These are phyloP conservation scores for Colletotrichum sp. DNA, from an alignment of 2,329 filamentous ascomycete genomes.

Conservation along the genomic window DNA sequence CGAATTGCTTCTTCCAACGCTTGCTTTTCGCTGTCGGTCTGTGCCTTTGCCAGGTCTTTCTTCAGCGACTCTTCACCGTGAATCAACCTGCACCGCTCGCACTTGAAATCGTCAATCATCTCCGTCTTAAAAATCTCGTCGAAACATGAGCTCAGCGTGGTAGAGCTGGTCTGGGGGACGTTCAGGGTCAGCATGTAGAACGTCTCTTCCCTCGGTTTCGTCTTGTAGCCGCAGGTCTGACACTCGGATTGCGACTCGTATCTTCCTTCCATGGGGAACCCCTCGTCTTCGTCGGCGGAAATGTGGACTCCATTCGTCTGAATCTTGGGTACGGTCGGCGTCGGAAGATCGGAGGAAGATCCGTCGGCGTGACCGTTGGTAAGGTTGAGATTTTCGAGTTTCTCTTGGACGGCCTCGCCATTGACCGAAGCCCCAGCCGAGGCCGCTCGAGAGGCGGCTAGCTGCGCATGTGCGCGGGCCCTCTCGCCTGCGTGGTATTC, in stretches of 20 bases:
- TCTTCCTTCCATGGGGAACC: conserved; percentile 90
- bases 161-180: conserved; percentile 83
- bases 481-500: conserved; percentile 88
- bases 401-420: conserved; percentile 30
- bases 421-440: conserved; percentile 18
- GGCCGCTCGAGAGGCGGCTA: conserved; percentile 26
- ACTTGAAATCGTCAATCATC: conserved; percentile 96
- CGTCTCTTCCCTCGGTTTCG: conserved; percentile 79
- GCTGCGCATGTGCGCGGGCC: conserved; percentile 65
- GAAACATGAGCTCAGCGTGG: conserved; percentile 85
- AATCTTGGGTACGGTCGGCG: conserved; percentile 11
- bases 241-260: conserved; percentile 97
- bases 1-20: conserved; percentile 53
- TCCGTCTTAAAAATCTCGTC: conserved; percentile 95
- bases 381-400: conserved; percentile 31
- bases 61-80: conserved; percentile 74
- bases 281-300: conserved; percentile 35
- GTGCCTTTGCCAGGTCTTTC: conserved; percentile 61
- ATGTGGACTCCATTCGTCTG: conserved; percentile 15
- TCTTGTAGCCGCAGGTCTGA: conserved; percentile 86
- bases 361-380: conserved; percentile 9
- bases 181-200: conserved; percentile 94
- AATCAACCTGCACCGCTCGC: conserved; percentile 87
- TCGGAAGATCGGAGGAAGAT: conserved; percentile 12
- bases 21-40: conserved; percentile 56